A percentile compares a stretch with the other conserved stretches of the same genome.
These are phyloP conservation scores for Colletotrichum sp. DNA, from an alignment of 2,329 filamentous ascomycete species.

Conservation along the genomic window DNA sequence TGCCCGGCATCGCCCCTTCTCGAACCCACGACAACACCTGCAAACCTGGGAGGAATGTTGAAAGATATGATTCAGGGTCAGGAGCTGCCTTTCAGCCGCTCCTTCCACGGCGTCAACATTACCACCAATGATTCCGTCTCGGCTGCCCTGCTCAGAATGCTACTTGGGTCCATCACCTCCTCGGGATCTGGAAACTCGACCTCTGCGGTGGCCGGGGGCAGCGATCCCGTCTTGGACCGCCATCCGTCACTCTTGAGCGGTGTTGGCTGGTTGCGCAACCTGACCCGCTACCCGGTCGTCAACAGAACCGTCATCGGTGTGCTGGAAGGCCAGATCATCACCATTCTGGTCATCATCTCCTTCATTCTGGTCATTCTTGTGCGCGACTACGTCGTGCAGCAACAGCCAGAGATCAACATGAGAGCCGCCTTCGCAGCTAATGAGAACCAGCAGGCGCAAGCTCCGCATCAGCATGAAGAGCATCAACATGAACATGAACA, in stretches of 20 bases:
- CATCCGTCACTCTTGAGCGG: conserved; percentile 60
- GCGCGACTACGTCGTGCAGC: conserved; percentile 96
- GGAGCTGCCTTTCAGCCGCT: conserved; percentile 31
- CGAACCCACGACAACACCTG: conserved; percentile 28
- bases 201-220: not conserved
- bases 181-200: conserved; percentile 23
- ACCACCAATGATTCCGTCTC: conserved; percentile 36
- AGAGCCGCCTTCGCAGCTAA: conserved; percentile 59
- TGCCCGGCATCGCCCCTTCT: conserved; percentile 42
- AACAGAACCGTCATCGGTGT: conserved; percentile 84
- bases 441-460: conserved; percentile 5
- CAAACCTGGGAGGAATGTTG: conserved; percentile 36
- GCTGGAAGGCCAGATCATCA: conserved; percentile 93
- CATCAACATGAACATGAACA: not conserved
- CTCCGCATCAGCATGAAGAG: not conserved
- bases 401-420: conserved; percentile 92
- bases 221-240: conserved; percentile 20
- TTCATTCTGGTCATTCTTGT: conserved; percentile 98
- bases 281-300: conserved; percentile 72
- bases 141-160: conserved; percentile 32
- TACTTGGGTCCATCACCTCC: conserved; percentile 29
- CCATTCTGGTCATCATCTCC: conserved; percentile 85
- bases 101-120: conserved; percentile 34
- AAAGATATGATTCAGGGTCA: conserved; percentile 33
- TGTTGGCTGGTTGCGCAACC: conserved; percentile 59